Evolutionary conservation across 2,329 filamentous ascomycete genomes (phyloP).

Genomic region (Teratosphaeria epicoccoides): DNA sequence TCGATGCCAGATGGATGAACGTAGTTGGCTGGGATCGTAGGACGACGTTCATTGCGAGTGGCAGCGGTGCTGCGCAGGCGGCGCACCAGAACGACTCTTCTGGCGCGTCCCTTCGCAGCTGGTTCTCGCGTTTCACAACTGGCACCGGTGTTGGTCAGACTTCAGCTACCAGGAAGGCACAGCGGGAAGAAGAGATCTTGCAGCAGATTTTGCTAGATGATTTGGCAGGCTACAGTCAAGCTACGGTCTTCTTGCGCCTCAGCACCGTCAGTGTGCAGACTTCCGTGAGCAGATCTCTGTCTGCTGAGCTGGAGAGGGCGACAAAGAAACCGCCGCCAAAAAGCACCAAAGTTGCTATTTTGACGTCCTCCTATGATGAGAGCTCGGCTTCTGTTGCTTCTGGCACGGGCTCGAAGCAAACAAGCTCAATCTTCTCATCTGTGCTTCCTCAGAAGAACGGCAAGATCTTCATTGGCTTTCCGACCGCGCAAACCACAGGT

Average conservation of each 20-base stretch:
- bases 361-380: slow-evolving; percentile 87
- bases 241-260: slow-evolving; percentile 79
- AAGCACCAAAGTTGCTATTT: slow-evolving; percentile 69
- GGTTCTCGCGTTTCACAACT: slow-evolving; percentile 58
- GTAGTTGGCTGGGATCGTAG: slow-evolving; percentile 72
- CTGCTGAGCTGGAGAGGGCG: slow-evolving; percentile 80
- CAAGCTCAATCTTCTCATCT: slow-evolving; percentile 74
- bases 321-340: slow-evolving; percentile 96
- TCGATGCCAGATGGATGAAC: slow-evolving; percentile 82
- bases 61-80: slow-evolving; percentile 38
- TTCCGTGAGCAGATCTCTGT: slow-evolving; percentile 59
- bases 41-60: slow-evolving; percentile 7
- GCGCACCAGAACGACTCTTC: slow-evolving; percentile 11
- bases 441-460: slow-evolving; percentile 84
- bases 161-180: slow-evolving; percentile 44
- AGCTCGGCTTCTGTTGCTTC: slow-evolving; percentile 54
- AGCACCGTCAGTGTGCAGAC: slow-evolving; percentile 76
- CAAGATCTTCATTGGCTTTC: slow-evolving; percentile 93
- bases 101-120: slow-evolving; percentile 48
- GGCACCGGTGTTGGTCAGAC: slow-evolving; percentile 35
- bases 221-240: slow-evolving; percentile 57
- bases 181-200: slow-evolving; percentile 51
- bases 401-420: slow-evolving; percentile 42
- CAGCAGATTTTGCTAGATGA: slow-evolving; percentile 59
- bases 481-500: slow-evolving; percentile 92